These are phyloP conservation scores for Stachybotrys echinatus DNA, from an alignment of 2,329 filamentous ascomycete species.

Conservation along the genomic window DNA sequence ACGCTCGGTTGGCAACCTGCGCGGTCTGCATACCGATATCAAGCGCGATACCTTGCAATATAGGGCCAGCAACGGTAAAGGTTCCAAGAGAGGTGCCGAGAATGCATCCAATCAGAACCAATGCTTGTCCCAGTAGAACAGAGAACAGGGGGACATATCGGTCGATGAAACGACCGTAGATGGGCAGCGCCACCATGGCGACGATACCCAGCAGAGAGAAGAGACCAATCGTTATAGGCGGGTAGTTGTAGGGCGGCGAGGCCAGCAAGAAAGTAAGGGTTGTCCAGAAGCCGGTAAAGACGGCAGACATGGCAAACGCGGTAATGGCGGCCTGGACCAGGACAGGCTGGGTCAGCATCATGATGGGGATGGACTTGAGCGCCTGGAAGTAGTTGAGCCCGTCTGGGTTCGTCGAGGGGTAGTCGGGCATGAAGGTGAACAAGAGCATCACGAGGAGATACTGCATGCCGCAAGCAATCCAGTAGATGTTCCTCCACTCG, in stretches of 20 bases:
- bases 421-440: conserved; percentile 74
- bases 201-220: conserved; percentile 74
- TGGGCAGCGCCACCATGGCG: conserved; percentile 60
- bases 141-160: conserved; percentile 63
- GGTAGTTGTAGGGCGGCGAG: conserved; percentile 62
- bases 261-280: conserved; percentile 76
- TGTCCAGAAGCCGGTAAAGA: conserved; percentile 51
- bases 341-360: conserved; percentile 61
- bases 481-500: conserved; percentile 74
- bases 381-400: conserved; percentile 61
- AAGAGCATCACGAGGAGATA: conserved; percentile 59
- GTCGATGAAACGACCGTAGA: conserved; percentile 67
- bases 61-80: conserved; percentile 62
- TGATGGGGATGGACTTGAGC: conserved; percentile 57
- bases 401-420: conserved; percentile 65
- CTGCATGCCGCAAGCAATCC: conserved; percentile 69
- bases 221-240: conserved; percentile 64
- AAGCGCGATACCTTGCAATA: conserved; percentile 64
- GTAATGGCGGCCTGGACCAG: conserved; percentile 67
- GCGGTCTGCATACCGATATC: conserved; percentile 70
- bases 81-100: conserved; percentile 66
- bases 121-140: conserved; percentile 55
- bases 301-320: conserved; percentile 50
- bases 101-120: conserved; percentile 55
- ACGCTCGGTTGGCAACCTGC: conserved; percentile 67